phyloP scores from a whole-genome alignment of 2,329 filamentous ascomycete species.

The Fusarium napiforme region DNA sequence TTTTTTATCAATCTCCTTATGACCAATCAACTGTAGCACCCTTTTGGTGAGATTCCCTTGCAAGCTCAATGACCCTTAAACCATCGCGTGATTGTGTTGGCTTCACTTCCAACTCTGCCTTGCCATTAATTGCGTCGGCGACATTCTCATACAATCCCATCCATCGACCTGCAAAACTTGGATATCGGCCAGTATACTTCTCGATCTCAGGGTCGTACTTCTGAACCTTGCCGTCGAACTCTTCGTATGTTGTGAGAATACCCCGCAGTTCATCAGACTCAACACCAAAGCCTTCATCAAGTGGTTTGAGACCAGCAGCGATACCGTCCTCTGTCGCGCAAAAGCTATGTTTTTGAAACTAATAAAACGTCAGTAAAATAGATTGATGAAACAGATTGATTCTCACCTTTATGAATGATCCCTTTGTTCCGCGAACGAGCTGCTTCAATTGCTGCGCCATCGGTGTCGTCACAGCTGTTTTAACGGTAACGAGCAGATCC shows the following conservation, averaged over 20 bases:
- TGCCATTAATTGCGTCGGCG: constrained; percentile 51
- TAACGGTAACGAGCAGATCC: constrained; percentile 37
- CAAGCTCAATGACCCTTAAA: constrained; percentile 52
- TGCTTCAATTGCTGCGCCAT: constrained; percentile 34
- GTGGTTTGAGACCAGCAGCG: constrained; percentile 13
- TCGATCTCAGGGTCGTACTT: constrained; percentile 45
- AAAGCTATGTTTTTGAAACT: constrained; percentile 59
- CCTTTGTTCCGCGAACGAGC: constrained; percentile 35
- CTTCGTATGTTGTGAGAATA: constrained; percentile 50
- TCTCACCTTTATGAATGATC: constrained; percentile 33
- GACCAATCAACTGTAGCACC: constrained; percentile 47
- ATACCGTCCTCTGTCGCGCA: constrained; percentile 48
- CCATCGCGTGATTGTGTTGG: constrained; percentile 53
- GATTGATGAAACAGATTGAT: no score
- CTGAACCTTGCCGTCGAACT: constrained; percentile 49
- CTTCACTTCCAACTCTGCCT: constrained; percentile 53
- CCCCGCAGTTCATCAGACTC: constrained; percentile 38
- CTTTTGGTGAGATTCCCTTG: constrained; percentile 52
- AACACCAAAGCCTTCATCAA: constrained; percentile 30
- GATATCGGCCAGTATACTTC: constrained; percentile 52
- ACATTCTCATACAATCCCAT: constrained; percentile 55
- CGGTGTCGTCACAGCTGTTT: constrained; percentile 30
- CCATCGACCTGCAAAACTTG: constrained; percentile 54
- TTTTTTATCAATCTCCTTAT: background rate
- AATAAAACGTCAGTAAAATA: constrained; percentile 51